A percentile compares a stretch with the other conserved stretches of the same genome.
These are phyloP conservation scores for Tausonia pullulans DNA, from an alignment of 1,284 basidiomycete species.

Conservation along the genomic window DNA sequence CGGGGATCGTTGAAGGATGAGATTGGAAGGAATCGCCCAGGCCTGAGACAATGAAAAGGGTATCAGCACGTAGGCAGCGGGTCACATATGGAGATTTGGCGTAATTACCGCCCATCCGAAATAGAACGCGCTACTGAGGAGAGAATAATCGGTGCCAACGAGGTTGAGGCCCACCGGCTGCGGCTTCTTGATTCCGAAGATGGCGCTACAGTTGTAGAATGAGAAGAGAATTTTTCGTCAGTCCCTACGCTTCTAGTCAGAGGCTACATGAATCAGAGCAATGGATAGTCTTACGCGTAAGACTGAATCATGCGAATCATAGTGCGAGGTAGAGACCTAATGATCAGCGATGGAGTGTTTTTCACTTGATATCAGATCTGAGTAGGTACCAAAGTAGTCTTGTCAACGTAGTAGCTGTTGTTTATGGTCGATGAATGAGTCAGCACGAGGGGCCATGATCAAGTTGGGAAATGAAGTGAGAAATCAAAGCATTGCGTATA, in stretches of 20 bases:
- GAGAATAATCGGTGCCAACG: constrained; percentile 23
- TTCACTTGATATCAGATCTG: background rate
- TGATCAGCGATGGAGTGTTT: no score
- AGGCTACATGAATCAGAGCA: background rate
- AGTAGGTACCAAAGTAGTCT: background rate
- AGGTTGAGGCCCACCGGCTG: constrained; percentile 23
- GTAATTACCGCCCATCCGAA: background rate
- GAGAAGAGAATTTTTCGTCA: background rate
- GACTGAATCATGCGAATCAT: background rate
- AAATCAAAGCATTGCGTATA: background rate
- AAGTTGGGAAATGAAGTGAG: background rate
- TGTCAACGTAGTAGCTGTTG: background rate
- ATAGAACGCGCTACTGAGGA: background rate
- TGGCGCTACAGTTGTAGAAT: constrained; percentile 18
- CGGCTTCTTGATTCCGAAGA: constrained; percentile 30
- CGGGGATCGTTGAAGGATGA: constrained; percentile 41
- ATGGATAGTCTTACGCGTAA: background rate
- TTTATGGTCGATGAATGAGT: background rate
- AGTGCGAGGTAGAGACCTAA: no score
- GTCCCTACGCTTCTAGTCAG: background rate
- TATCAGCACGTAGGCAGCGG: background rate
- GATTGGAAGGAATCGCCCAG: constrained; percentile 40
- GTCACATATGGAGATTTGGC: background rate
- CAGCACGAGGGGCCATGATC: background rate
- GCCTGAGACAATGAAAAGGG: background rate